Percentiles rank a stretch among this genome's conserved stretches.
These are phyloP conservation scores for Malassezia arunalokei DNA, from an alignment of 1,284 basidiomycete species.

Conservation along the genomic window DNA sequence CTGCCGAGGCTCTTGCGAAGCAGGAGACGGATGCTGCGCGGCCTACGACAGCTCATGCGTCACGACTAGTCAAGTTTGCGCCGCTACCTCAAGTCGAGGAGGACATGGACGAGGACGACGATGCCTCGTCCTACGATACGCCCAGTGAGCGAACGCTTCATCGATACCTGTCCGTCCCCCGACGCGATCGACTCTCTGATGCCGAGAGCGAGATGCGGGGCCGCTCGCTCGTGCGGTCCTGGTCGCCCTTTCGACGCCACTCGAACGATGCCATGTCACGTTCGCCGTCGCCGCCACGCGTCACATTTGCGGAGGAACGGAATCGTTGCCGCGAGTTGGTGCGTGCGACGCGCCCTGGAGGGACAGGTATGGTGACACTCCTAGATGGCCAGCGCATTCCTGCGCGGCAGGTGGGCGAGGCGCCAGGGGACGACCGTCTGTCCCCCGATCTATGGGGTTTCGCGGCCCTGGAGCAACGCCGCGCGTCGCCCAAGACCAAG, in stretches of 20 bases:
- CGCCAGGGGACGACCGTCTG: constrained; percentile 20
- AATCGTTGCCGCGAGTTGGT: constrained; percentile 31
- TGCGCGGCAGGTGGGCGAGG: constrained; percentile 32
- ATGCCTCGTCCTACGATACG: background rate
- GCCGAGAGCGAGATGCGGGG: background rate
- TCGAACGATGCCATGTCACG: background rate
- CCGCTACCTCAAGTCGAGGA: background rate
- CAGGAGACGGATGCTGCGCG: background rate
- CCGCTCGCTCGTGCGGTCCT: background rate
- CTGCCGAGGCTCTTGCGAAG: constrained; percentile 31
- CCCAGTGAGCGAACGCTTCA: background rate
- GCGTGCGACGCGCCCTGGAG: constrained; percentile 34
- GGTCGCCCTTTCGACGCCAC: background rate
- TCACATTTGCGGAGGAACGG: constrained; percentile 18
- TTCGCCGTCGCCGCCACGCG: background rate
- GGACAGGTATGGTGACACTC: constrained; percentile 43
- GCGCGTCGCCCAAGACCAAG: constrained; percentile 15
- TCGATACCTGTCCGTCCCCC: background rate
- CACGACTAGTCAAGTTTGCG: background rate
- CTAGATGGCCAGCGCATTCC: constrained; percentile 40
- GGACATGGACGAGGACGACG: background rate
- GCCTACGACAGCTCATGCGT: background rate
- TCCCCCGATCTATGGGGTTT: constrained; percentile 38
- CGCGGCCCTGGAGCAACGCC: constrained; percentile 30
- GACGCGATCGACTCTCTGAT: background rate